Evolutionary conservation across 163 green algal species (phyloP).

Genomic region (Chlamydomonas reinhardtii): DNA sequence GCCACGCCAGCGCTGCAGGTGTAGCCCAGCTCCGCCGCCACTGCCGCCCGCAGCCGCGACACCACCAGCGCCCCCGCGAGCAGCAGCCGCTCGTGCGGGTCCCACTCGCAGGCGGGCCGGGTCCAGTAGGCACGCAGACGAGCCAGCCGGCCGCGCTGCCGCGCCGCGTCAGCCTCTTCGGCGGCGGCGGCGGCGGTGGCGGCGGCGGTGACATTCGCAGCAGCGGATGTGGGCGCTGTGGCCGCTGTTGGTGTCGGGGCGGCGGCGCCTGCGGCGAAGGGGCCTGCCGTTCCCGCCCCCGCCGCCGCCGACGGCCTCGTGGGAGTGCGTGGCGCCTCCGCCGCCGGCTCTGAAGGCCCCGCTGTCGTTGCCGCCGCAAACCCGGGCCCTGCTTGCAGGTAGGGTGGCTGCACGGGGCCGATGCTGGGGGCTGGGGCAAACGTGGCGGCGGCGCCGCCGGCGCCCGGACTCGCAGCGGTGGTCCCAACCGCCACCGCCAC

Average conservation of each 20-base stretch:
- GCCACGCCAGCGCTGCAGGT: constrained; percentile 79
- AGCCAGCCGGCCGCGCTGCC: background rate
- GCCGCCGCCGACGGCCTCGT: too few relatives aligned
- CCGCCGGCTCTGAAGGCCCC: too few relatives aligned
- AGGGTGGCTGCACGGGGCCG: too few relatives aligned
- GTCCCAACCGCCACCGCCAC: too few relatives aligned
- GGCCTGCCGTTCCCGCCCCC: background rate
- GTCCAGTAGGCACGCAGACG: constrained; percentile 63
- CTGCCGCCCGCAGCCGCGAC: constrained; percentile 67
- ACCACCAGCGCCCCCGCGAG: constrained; percentile 70
- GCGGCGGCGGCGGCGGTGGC: background rate
- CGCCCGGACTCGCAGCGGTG: too few relatives aligned
- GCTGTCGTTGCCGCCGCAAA: too few relatives aligned
- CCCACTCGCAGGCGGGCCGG: constrained; percentile 57
- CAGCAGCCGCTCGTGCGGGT: constrained; percentile 73
- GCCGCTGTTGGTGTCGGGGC: too few relatives aligned
- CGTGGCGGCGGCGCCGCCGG: too few relatives aligned
- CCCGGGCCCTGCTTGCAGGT: too few relatives aligned
- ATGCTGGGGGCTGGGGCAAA: too few relatives aligned
- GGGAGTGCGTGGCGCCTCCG: background rate
- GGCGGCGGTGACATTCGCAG: background rate
- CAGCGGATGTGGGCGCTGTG: background rate
- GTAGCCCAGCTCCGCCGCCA: constrained; percentile 75
- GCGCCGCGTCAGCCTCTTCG: background rate
- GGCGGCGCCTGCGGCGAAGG: too few relatives aligned